These are phyloP conservation scores for Podaxis sp. DNA, from an alignment of 768 basidiomycete genomes.

Conservation along the genomic window DNA sequence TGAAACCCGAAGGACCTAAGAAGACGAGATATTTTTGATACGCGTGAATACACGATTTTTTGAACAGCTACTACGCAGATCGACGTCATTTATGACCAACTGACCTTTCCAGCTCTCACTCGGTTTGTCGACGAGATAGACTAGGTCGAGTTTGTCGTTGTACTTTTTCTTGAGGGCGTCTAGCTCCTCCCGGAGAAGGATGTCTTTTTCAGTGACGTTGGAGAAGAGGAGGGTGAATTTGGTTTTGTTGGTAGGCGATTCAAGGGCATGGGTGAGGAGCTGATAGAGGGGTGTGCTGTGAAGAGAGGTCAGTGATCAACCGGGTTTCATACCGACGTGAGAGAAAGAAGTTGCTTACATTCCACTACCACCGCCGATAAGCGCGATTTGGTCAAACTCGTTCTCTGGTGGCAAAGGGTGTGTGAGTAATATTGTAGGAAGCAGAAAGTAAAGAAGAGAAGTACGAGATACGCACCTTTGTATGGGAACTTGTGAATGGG, in stretches of 20 bases:
- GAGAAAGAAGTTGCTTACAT: slow-evolving; percentile 48
- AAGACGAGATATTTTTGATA: not conserved
- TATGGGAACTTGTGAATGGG: slow-evolving; percentile 87
- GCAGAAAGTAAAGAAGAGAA: not conserved
- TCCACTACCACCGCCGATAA: slow-evolving; percentile 93
- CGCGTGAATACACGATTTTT: not conserved
- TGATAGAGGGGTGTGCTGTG: slow-evolving; percentile 80
- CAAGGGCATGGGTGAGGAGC: slow-evolving; percentile 66
- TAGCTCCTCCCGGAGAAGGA: slow-evolving; percentile 78
- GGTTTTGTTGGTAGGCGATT: slow-evolving; percentile 80
- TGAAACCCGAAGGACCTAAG: slow-evolving; percentile 66
- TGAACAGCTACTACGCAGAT: not conserved
- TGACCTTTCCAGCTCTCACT: slow-evolving; percentile 52
- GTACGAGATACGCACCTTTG: slow-evolving; percentile 46
- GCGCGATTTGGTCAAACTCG: slow-evolving; percentile 78
- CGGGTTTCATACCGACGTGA: not conserved
- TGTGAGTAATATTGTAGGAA: not conserved
- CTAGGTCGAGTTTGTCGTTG: slow-evolving; percentile 70
- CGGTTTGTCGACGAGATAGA: slow-evolving; percentile 85
- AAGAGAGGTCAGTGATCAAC: not conserved
- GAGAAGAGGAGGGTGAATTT: slow-evolving; percentile 92
- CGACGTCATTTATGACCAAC: slow-evolving; percentile 13
- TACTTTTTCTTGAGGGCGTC: slow-evolving; percentile 65
- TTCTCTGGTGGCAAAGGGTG: slow-evolving; percentile 46
- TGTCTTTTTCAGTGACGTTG: slow-evolving; percentile 87